Percentiles rank a stretch among this genome's conserved stretches.
phyloP scores from a whole-genome alignment of 306 rosid genomes.

The Purshia tridentata region DNA sequence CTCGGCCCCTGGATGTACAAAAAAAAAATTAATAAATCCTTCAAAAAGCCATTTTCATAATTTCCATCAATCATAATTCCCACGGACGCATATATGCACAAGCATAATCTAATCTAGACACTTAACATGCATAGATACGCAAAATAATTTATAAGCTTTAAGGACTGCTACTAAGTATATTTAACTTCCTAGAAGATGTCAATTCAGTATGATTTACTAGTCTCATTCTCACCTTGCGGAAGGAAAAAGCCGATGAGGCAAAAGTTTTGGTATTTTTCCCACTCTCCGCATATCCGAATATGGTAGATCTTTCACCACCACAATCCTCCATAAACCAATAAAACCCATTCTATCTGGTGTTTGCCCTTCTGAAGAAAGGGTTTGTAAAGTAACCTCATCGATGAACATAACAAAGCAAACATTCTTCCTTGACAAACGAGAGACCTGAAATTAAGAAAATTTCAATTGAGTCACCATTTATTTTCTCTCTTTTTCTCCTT shows the following conservation, averaged over 20 bases:
- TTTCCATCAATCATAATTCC: background rate
- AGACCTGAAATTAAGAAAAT: conserved; percentile 59
- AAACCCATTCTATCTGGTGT: conserved; percentile 77
- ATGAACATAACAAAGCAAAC: conserved; percentile 92
- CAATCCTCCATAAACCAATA: conserved; percentile 92
- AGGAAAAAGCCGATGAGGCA: conserved; percentile 95
- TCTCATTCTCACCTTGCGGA: conserved; percentile 74
- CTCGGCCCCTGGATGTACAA: no score
- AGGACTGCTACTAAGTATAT: no score
- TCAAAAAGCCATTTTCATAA: background rate
- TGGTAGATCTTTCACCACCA: conserved; percentile 82
- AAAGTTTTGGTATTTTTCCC: conserved; percentile 92
- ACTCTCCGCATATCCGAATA: conserved; percentile 87
- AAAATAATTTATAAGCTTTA: background rate
- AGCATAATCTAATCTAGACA: background rate
- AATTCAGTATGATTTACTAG: background rate
- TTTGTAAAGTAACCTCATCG: conserved; percentile 67
- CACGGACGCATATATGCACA: background rate
- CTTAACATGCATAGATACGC: background rate
- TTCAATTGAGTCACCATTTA: conserved; percentile 3
- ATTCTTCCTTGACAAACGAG: conserved; percentile 84
- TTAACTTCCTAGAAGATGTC: background rate
- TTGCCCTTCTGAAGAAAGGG: conserved; percentile 77
- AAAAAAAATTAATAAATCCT: background rate
- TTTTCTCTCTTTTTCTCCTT: background rate